Evolutionary conservation across 2,329 filamentous ascomycete species (phyloP).

Genomic region (Akanthomyces dipterigenus): DNA sequence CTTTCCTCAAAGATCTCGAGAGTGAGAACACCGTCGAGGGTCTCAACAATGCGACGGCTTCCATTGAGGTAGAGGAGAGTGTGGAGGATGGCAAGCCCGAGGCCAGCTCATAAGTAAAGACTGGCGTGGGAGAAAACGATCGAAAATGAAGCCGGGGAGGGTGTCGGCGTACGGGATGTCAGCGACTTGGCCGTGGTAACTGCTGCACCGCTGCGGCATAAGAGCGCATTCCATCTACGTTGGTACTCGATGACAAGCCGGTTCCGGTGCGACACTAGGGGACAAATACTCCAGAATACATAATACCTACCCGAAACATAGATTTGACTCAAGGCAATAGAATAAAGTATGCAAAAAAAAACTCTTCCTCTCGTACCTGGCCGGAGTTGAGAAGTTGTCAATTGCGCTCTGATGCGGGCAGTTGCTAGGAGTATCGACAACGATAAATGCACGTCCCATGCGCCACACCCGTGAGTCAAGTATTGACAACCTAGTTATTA

Average conservation of each 20-base stretch:
- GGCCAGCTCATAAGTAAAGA: background rate
- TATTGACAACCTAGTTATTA: too few relatives aligned
- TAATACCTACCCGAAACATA: background rate
- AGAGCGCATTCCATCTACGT: background rate
- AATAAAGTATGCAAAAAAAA: background rate
- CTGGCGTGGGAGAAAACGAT: background rate
- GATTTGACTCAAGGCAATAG: background rate
- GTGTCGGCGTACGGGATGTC: too few relatives aligned
- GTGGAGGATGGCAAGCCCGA: conserved; percentile 17
- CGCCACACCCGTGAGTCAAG: too few relatives aligned
- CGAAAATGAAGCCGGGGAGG: background rate
- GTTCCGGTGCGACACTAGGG: background rate
- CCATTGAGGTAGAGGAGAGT: conserved; percentile 31
- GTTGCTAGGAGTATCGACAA: background rate
- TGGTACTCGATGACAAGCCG: background rate
- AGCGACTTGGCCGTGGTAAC: background rate
- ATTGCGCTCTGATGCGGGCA: background rate
- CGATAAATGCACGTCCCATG: too few relatives aligned
- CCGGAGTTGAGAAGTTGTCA: background rate
- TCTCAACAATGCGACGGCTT: conserved; percentile 31
- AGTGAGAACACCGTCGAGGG: conserved; percentile 39
- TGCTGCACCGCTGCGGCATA: background rate
- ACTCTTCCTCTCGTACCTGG: background rate
- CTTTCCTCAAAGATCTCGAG: conserved; percentile 42
- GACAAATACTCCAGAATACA: background rate